Evolutionary conservation across 2,329 filamentous ascomycete genomes (phyloP).

Genomic region (Daldinia sp.): DNA sequence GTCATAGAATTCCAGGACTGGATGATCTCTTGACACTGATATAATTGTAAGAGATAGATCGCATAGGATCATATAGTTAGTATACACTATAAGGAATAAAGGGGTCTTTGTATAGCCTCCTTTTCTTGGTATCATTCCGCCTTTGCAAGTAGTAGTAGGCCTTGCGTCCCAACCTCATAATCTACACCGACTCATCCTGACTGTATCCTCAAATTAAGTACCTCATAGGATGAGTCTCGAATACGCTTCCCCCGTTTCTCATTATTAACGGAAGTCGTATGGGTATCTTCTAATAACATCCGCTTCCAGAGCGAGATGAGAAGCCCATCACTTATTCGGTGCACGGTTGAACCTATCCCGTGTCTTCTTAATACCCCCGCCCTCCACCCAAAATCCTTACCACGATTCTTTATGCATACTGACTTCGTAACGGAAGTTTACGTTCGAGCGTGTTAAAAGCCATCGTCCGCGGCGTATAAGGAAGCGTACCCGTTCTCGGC

Average conservation of each 20-base stretch:
- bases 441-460: conserved; percentile 74
- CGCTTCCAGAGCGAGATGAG: conserved; percentile 35
- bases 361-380: conserved; percentile 2
- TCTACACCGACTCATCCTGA: conserved; percentile 10
- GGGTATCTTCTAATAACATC: conserved; percentile 21
- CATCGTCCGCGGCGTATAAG: conserved; percentile 74
- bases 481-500: conserved; percentile 54
- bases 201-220: conserved; percentile 20
- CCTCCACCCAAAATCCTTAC: not conserved
- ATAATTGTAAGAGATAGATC: conserved; percentile 21
- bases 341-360: conserved; percentile 17
- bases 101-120: not conserved
- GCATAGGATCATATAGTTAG: conserved; percentile 19
- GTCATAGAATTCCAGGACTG: conserved; percentile 17
- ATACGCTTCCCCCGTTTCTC: conserved; percentile 7
- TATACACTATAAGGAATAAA: conserved; percentile 24
- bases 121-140: conserved; percentile 37
- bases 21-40: conserved; percentile 23
- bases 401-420: conserved; percentile 43
- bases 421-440: conserved; percentile 64
- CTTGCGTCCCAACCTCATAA: conserved; percentile 7
- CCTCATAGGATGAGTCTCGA: conserved; percentile 2
- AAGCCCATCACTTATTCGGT: conserved; percentile 16
- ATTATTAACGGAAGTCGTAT: conserved; percentile 13
- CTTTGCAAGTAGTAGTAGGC: conserved; percentile 1